phyloP scores from a whole-genome alignment of 176 grass and related monocot species.

The Puccinellia tenuiflora region DNA sequence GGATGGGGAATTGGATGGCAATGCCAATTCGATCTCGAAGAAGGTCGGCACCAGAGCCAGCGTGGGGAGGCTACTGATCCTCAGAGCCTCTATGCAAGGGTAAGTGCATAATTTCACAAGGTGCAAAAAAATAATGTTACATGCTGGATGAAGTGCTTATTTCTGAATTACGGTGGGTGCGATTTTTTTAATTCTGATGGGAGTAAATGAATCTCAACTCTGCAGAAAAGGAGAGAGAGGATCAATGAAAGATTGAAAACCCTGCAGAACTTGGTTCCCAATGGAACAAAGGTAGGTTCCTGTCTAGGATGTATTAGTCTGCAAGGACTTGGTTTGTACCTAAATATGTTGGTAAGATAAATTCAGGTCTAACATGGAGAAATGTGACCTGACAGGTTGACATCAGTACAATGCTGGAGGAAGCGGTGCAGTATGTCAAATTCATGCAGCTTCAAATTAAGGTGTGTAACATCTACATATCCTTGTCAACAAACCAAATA shows the following conservation, averaged over 20 bases:
- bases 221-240: conserved; percentile 96
- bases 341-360: background rate
- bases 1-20: conserved; percentile 43
- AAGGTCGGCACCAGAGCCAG: conserved; percentile 43
- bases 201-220: conserved; percentile 7
- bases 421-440: conserved; percentile 89
- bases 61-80: conserved; percentile 66
- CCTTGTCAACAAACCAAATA: background rate
- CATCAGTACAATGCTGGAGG: conserved; percentile 98
- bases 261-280: conserved; percentile 84
- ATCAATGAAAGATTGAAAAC: conserved; percentile 88
- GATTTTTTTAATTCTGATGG: background rate
- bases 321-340: background rate
- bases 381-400: conserved; percentile 65
- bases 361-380: background rate
- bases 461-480: conserved; percentile 37
- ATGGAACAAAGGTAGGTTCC: conserved; percentile 82
- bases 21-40: conserved; percentile 28
- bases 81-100: conserved; percentile 88
- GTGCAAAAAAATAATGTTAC: background rate
- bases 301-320: background rate
- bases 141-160: background rate
- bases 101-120: conserved; percentile 20
- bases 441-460: conserved; percentile 97
- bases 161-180: conserved; percentile 25